Conservation (phyloP, 2,329 filamentous ascomycete genomes). For the Cephalotrichum gorgonifer region DNA sequence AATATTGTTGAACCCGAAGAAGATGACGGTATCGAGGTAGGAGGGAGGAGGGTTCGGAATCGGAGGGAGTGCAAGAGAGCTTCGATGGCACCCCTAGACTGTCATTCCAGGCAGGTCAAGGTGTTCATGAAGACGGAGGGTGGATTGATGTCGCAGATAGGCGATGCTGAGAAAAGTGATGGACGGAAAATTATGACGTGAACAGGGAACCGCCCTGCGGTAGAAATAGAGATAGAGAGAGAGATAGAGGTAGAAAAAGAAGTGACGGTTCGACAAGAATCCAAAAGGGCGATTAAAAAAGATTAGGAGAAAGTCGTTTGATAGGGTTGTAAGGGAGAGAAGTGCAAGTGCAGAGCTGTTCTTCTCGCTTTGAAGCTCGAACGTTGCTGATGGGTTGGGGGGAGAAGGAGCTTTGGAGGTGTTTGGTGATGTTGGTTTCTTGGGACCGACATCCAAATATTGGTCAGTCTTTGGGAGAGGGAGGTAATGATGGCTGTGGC, state of each 20-base stretch:
- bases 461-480: too few relatives aligned
- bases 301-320: constrained; percentile 6
- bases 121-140: constrained; percentile 5
- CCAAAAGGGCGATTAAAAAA: neutral
- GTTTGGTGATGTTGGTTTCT: constrained; percentile 17
- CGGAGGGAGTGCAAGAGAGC: constrained; percentile 7
- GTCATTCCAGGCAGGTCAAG: constrained; percentile 1
- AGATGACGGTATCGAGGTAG: constrained; percentile 2
- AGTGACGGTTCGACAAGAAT: neutral
- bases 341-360: neutral
- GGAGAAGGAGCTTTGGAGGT: constrained; percentile 5
- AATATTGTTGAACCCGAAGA: neutral
- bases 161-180: neutral
- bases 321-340: neutral
- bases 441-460: constrained; percentile 11
- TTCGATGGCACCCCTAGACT: constrained; percentile 2
- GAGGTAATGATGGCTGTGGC: neutral
- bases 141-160: constrained; percentile 1
- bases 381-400: constrained; percentile 1
- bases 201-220: constrained; percentile 17
- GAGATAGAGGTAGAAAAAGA: constrained; percentile 9
- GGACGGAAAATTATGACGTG: constrained; percentile 11
- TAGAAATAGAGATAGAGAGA: too few relatives aligned
- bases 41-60: constrained; percentile 7
- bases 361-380: neutral